Conservation (phyloP, 768 basidiomycete species). For the Leucosporidium yakuticum region DNA sequence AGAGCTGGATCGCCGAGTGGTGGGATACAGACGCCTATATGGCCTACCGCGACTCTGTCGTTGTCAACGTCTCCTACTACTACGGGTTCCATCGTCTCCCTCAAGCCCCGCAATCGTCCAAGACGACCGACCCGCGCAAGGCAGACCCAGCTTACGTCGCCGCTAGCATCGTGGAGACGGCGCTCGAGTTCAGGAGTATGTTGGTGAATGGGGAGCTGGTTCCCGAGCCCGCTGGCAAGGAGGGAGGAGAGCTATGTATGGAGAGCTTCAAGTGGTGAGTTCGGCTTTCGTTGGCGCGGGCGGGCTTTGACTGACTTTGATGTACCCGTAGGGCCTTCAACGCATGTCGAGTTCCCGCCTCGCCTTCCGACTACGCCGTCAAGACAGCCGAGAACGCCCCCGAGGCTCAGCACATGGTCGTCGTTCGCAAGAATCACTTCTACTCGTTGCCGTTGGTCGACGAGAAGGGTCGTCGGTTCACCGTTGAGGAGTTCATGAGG, state of each 20-base stretch:
- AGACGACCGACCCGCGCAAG: background rate
- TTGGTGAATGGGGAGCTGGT: constrained; percentile 59
- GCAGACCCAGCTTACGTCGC: constrained; percentile 60
- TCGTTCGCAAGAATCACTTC: constrained; percentile 82
- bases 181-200: constrained; percentile 71
- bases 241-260: constrained; percentile 70
- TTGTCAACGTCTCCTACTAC: constrained; percentile 90
- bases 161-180: constrained; percentile 74
- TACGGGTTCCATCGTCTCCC: constrained; percentile 47
- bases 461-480: constrained; percentile 55
- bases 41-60: constrained; percentile 66
- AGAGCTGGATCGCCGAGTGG: constrained; percentile 88
- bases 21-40: constrained; percentile 82
- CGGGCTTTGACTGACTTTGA: background rate
- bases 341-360: constrained; percentile 73
- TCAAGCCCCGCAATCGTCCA: constrained; percentile 3
- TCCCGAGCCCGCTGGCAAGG: constrained; percentile 56
- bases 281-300: background rate
- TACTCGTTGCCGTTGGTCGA: constrained; percentile 68
- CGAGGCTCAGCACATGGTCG: constrained; percentile 77
- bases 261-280: constrained; percentile 73
- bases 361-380: constrained; percentile 71
- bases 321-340: constrained; percentile 63
- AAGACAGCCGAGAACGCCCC: constrained; percentile 60
- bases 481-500: constrained; percentile 68